Percentiles rank a stretch among this genome's conserved stretches.
These are phyloP conservation scores for Casuarina glauca DNA, from an alignment of 306 rosid genomes.

Conservation along the genomic window DNA sequence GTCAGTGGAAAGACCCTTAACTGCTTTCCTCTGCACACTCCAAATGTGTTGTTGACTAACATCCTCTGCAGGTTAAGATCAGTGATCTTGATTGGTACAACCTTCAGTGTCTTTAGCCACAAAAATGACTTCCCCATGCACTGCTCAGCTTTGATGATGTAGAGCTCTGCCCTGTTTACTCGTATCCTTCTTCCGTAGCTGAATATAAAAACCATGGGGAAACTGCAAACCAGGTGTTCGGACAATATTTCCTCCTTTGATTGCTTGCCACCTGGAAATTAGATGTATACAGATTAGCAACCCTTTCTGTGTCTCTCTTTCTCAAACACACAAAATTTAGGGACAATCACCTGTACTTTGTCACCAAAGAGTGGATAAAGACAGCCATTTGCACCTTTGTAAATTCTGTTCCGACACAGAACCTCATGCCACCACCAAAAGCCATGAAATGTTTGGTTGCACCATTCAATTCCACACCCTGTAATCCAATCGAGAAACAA, in stretches of 20 bases:
- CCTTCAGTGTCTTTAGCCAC: slow-evolving; percentile 14
- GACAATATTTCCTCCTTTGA: slow-evolving; percentile 73
- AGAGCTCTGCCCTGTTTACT: slow-evolving; percentile 24
- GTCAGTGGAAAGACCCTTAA: slow-evolving; percentile 20
- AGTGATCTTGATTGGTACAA: slow-evolving; percentile 18
- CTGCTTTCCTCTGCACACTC: slow-evolving; percentile 26
- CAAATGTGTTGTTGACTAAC: slow-evolving; percentile 8
- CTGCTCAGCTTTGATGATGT: slow-evolving; percentile 27
- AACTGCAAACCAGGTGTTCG: slow-evolving; percentile 77
- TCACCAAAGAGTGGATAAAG: slow-evolving; percentile 82
- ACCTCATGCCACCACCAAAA: slow-evolving; percentile 98
- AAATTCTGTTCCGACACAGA: slow-evolving; percentile 95
- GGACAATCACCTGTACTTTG: slow-evolving; percentile 68
- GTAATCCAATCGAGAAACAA: slow-evolving; percentile 12
- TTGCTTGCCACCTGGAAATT: slow-evolving; percentile 53
- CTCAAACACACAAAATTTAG: background rate
- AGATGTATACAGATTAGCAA: slow-evolving; percentile 21
- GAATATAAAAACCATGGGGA: slow-evolving; percentile 75
- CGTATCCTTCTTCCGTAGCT: slow-evolving; percentile 47
- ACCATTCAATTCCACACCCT: slow-evolving; percentile 71
- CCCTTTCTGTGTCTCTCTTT: background rate
- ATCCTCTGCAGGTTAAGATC: slow-evolving; percentile 25
- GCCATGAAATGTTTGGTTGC: slow-evolving; percentile 89
- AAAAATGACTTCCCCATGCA: slow-evolving; percentile 6
- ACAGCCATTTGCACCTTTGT: slow-evolving; percentile 95